Evolutionary conservation across 208 protist genomes (phyloP), one percentile per base, ranked within the genome.

Genomic region (Borovskyia barvae): DNA sequence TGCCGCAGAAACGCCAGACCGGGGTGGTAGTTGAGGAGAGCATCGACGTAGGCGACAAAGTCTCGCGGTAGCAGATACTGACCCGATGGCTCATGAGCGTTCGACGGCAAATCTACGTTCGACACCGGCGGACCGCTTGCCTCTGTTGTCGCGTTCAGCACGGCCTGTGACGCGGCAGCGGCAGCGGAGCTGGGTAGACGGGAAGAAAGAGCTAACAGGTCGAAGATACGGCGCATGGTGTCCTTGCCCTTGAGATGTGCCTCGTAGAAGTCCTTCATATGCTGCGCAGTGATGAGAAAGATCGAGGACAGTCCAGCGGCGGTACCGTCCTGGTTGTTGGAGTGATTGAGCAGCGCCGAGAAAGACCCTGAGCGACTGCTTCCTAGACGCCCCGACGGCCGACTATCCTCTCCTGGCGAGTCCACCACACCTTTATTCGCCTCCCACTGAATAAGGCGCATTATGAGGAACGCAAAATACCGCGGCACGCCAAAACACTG

Each of bases 1-100:
- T 82, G 62, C 22, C 88, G 73, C 30, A 99, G 76, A 66, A 99
- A 98, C 0, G 81, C 67, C 14, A 99, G 84, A 14, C 94, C 96
- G 2, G 95, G 93, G 56, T 99, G 97, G 29, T 82, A 58, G 9
- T 85, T 64, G 35, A 98, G 64, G 17, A 98, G 57, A 5, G 71
- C 75, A 33, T 75, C 61, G 4, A 97, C 53, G 55, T 97, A 92
- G 8, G 71, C 65, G 25, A 63, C 47, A 52, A 97, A 94, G 67
- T 97, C 92, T 25, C 72, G 52, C 14, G 78, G 77, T 7, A 90
- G 49, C 24, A 96, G 68, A 48, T 77, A 85, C 5, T 65, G 42
- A 4, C 84, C 72, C 9, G 80, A 50, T 11, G 66, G 28, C 22
- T 50, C 42, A 30, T 55, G 49, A 17, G 42, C 47, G 14, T 53